phyloP scores from a whole-genome alignment of 2,329 filamentous ascomycete genomes.

The Ophiostoma australiae region DNA sequence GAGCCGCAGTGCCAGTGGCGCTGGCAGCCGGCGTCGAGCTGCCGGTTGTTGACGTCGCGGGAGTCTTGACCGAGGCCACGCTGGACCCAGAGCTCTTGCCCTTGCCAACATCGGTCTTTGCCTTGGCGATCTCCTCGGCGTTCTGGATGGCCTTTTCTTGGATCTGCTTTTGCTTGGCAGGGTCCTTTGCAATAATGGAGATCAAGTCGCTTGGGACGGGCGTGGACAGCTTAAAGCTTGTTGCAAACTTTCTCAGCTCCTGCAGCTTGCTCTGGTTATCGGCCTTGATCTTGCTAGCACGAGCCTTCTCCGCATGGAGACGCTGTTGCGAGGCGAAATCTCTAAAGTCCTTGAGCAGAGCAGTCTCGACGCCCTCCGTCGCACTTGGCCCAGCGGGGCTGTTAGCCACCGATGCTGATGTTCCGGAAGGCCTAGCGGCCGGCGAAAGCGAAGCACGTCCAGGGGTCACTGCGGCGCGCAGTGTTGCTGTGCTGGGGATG shows the following conservation, averaged over 20 bases:
- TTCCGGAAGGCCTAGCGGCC: slow-evolving; percentile 34
- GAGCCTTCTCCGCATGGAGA: slow-evolving; percentile 51
- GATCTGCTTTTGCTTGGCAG: slow-evolving; percentile 88
- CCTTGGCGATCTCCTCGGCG: slow-evolving; percentile 56
- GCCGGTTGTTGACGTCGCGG: neutral
- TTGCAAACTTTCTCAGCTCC: slow-evolving; percentile 91
- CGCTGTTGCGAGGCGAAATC: slow-evolving; percentile 56
- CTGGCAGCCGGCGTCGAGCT: neutral
- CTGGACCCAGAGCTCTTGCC: slow-evolving; percentile 20
- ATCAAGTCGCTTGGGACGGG: slow-evolving; percentile 89
- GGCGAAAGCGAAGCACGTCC: slow-evolving; percentile 41
- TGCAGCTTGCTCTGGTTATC: slow-evolving; percentile 92
- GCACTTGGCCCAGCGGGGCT: slow-evolving; percentile 46
- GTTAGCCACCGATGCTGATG: slow-evolving; percentile 25
- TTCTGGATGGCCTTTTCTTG: slow-evolving; percentile 80
- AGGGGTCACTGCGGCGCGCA: slow-evolving; percentile 36
- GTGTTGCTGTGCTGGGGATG: slow-evolving; percentile 19
- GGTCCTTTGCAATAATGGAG: slow-evolving; percentile 92
- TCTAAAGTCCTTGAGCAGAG: slow-evolving; percentile 60
- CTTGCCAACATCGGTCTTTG: slow-evolving; percentile 36
- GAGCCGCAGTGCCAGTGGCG: neutral
- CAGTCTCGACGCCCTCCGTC: slow-evolving; percentile 56
- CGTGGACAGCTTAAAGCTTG: slow-evolving; percentile 88
- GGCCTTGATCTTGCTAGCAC: slow-evolving; percentile 55
- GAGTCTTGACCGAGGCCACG: neutral